Conservation (phyloP, 257 asterid species). For the Nicotiana sylvestris region DNA sequence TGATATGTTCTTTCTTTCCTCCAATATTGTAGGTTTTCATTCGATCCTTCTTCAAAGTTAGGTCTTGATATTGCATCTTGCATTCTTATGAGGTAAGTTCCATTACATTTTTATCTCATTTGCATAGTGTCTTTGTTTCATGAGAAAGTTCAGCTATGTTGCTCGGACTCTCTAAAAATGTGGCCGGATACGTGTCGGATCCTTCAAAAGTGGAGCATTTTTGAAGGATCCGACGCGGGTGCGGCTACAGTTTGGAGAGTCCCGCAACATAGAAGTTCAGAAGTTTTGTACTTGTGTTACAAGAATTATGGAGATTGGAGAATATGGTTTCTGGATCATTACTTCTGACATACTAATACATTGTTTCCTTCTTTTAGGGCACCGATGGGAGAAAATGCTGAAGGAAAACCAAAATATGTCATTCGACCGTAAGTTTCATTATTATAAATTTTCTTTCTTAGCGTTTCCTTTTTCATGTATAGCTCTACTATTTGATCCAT, state of each 20-base stretch:
- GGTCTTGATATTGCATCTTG: slow-evolving; percentile 97
- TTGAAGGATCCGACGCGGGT: no score
- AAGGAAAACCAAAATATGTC: slow-evolving; percentile 80
- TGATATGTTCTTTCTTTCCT: slow-evolving; percentile 18
- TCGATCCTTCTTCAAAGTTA: slow-evolving; percentile 70
- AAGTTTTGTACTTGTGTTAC: slow-evolving; percentile 3
- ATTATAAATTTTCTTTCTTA: slow-evolving; percentile 8
- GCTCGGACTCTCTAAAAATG: no score
- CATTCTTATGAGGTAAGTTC: slow-evolving; percentile 67
- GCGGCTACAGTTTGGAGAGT: no score
- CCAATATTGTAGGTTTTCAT: slow-evolving; percentile 65
- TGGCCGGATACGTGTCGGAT: no score
- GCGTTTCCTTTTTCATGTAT: background rate
- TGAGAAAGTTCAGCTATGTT: background rate
- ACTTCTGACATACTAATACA: background rate
- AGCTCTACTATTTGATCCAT: background rate
- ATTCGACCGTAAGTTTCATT: slow-evolving; percentile 81
- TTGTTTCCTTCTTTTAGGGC: slow-evolving; percentile 47
- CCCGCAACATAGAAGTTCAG: background rate
- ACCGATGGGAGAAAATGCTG: slow-evolving; percentile 72
- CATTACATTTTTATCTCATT: slow-evolving; percentile 14
- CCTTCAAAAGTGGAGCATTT: no score
- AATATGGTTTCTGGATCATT: background rate
- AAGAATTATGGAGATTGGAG: background rate
- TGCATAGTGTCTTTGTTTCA: slow-evolving; percentile 6